Percentiles rank a stretch among this genome's conserved stretches.
Conservation (phyloP, 1,284 basidiomycete genomes). For the Ganoderma boninense region DNA sequence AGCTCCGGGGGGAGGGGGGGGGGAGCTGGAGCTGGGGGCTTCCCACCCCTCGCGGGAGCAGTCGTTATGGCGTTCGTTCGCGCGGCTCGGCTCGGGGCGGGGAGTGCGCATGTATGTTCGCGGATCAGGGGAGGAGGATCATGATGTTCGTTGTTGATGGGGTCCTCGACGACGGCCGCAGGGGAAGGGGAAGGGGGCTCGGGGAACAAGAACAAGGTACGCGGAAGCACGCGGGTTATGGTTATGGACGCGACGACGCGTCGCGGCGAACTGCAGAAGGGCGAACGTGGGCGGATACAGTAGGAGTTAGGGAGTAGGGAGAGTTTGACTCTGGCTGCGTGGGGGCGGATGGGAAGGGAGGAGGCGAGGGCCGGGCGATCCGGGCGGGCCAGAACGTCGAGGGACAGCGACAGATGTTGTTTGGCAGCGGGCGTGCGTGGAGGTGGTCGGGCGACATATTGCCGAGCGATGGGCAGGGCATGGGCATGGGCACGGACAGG, state of each 20-base stretch:
- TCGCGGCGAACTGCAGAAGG: not conserved
- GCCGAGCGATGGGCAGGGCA: constrained; percentile 2
- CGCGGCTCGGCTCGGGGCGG: not conserved
- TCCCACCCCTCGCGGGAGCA: constrained; percentile 6
- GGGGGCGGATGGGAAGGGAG: not conserved
- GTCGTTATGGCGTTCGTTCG: not conserved
- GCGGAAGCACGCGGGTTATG: not conserved
- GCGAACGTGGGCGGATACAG: not conserved
- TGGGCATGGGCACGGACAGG: not conserved
- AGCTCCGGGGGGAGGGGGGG: no score
- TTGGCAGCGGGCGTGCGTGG: not conserved
- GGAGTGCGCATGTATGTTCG: not conserved
- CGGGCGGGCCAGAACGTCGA: not conserved
- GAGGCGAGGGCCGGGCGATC: not conserved
- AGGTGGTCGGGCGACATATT: constrained; percentile 1
- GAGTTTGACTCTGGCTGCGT: no score
- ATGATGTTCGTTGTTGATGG: no score
- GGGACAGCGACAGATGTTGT: not conserved
- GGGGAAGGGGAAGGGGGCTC: not conserved
- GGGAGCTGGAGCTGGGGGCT: no score
- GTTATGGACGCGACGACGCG: not conserved
- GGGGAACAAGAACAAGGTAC: constrained; percentile 11
- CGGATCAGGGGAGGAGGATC: not conserved
- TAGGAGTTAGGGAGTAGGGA: no score
- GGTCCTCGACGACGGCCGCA: not conserved